Percentiles rank a stretch among this genome's conserved stretches.
These are phyloP conservation scores for Zancudomyces culisetae DNA, from an alignment of 371 early-diverging fungal species.

Conservation along the genomic window DNA sequence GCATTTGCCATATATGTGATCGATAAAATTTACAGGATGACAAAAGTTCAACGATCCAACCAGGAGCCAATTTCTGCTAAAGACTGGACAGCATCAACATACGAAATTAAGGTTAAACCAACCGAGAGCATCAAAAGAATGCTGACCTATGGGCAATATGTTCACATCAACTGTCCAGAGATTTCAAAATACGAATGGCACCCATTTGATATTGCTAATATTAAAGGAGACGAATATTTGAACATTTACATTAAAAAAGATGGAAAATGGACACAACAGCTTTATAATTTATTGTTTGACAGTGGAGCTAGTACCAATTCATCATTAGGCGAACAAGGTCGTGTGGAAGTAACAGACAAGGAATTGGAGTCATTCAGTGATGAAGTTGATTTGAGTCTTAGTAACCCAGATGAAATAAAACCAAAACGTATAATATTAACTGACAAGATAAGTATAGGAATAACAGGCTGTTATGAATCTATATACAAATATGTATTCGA, in stretches of 20 bases:
- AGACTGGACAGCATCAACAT: neutral
- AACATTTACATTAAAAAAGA: neutral
- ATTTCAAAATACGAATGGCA: conserved; percentile 52
- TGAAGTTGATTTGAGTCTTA: neutral
- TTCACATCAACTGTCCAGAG: conserved; percentile 44
- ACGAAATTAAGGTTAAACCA: neutral
- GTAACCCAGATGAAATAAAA: too few species aligned
- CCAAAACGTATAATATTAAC: too few species aligned
- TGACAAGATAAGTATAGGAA: neutral
- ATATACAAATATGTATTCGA: neutral
- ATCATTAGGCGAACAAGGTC: neutral
- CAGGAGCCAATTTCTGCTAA: neutral
- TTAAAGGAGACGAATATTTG: conserved; percentile 52
- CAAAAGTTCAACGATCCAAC: neutral
- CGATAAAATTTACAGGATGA: conserved; percentile 25
- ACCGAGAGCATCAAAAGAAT: neutral
- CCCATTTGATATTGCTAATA: conserved; percentile 71
- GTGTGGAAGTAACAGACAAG: neutral
- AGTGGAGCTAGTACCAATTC: neutral
- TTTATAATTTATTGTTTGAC: neutral
- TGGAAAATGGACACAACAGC: neutral
- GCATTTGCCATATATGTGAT: conserved; percentile 33
- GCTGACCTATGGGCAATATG: conserved; percentile 48
- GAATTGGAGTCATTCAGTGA: neutral
- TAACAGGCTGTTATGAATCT: neutral